Conservation (phyloP, 345 rosid genomes). For the Citrus reticulata region DNA sequence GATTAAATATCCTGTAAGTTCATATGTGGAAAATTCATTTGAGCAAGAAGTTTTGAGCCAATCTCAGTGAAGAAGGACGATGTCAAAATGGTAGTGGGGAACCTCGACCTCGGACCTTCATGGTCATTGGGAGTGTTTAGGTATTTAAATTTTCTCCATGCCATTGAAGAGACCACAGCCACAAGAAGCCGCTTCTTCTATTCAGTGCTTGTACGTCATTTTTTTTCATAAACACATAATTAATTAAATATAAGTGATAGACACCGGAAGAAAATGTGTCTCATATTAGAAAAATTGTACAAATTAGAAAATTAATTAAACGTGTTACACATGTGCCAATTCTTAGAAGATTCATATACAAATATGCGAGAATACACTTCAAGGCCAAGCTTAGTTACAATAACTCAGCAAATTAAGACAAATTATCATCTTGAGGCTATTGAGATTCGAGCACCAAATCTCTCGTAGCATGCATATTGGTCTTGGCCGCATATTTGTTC, state of each 20-base stretch:
- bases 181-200: background rate
- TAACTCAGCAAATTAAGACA: no score
- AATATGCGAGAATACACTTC: background rate
- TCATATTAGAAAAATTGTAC: background rate
- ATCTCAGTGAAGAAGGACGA: background rate
- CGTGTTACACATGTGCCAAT: background rate
- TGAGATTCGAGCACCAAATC: no score
- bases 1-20: background rate
- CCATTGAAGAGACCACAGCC: no score
- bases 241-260: background rate
- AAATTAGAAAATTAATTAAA: no score
- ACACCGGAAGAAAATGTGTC: background rate
- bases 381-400: no score
- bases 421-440: background rate
- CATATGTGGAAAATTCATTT: slow-evolving; percentile 28
- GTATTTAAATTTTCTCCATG: background rate
- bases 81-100: background rate
- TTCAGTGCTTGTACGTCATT: background rate
- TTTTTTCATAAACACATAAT: no score
- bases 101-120: slow-evolving; percentile 27
- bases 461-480: no score
- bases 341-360: background rate
- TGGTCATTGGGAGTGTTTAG: background rate
- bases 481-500: no score
- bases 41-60: slow-evolving; percentile 19